Evolutionary conservation across 352 stramenopile genomes (phyloP).

Genomic region (Sclerospora graminicola): DNA sequence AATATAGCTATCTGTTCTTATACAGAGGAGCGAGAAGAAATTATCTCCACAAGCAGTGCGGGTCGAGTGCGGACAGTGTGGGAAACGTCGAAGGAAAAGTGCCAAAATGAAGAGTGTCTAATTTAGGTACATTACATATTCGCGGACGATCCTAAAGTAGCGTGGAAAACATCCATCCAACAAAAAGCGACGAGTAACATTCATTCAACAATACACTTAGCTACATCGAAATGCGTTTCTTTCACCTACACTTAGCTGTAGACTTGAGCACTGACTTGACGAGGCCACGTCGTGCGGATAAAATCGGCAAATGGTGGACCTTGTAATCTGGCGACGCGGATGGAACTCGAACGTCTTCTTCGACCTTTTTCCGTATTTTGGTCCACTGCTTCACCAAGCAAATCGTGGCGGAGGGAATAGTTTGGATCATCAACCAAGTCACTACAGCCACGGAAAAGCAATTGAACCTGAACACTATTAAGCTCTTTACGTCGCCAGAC

Average conservation of each 20-base stretch:
- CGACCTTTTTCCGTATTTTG: not conserved
- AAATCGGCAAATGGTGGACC: constrained; percentile 27
- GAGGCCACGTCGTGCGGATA: constrained; percentile 39
- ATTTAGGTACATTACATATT: no score
- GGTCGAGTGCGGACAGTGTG: no score
- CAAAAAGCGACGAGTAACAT: no score
- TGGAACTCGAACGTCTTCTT: constrained; percentile 8
- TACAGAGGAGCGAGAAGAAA: no score
- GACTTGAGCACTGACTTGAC: constrained; percentile 52
- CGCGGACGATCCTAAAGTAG: not conserved
- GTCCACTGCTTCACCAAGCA: constrained; percentile 8
- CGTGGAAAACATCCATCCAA: not conserved
- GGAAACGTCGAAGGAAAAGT: no score
- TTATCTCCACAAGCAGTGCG: no score
- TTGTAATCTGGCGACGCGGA: constrained; percentile 12
- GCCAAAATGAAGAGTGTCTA: no score
- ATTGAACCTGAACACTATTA: constrained; percentile 34
- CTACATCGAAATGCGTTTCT: not conserved
- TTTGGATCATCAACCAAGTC: constrained; percentile 41
- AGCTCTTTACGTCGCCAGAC: constrained; percentile 43
- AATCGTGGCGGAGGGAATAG: constrained; percentile 41
- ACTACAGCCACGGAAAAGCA: constrained; percentile 46
- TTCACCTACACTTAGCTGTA: constrained; percentile 25
- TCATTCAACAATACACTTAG: constrained; percentile 1
- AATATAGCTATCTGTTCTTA: no score